Evolutionary conservation across 2,329 filamentous ascomycete species (phyloP).

Genomic region (Fusarium nygamai): DNA sequence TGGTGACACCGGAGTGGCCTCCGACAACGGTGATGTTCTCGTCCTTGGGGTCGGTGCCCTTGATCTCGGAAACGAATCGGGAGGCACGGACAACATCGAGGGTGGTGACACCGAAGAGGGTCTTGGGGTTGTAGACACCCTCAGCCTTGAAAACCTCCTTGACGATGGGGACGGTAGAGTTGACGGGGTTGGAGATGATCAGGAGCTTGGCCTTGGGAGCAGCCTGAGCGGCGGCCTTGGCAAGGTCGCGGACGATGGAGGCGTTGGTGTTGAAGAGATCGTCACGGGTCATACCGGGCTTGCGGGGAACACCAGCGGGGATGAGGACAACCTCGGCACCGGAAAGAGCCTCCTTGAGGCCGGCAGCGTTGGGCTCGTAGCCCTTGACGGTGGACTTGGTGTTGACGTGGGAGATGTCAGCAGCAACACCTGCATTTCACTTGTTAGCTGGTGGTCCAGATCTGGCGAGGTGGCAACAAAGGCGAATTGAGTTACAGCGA

Average conservation of each 20-base stretch:
- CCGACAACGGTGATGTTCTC: slow-evolving; percentile 97
- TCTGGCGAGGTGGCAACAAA: slow-evolving; percentile 30
- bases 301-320: slow-evolving; percentile 97
- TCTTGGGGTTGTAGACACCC: slow-evolving; percentile 99
- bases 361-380: slow-evolving; percentile 80
- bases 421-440: slow-evolving; percentile 81
- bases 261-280: slow-evolving; percentile 99
- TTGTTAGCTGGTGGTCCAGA: slow-evolving; percentile 30
- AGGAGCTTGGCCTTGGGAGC: slow-evolving; percentile 94
- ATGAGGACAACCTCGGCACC: slow-evolving; percentile 95
- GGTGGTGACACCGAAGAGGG: slow-evolving; percentile 98
- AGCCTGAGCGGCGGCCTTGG: slow-evolving; percentile 90
- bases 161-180: slow-evolving; percentile 98
- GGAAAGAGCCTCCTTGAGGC: slow-evolving; percentile 82
- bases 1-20: slow-evolving; percentile 97
- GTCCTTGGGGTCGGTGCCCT: slow-evolving; percentile 86
- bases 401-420: slow-evolving; percentile 99
- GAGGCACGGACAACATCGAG: slow-evolving; percentile 98
- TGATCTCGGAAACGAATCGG: slow-evolving; percentile 96
- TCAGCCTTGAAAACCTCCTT: slow-evolving; percentile 95
- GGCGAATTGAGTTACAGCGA: neutral
- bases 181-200: slow-evolving; percentile 99
- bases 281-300: slow-evolving; percentile 99
- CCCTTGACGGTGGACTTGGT: slow-evolving; percentile 95
- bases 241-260: slow-evolving; percentile 97